Evolutionary conservation across 305 asterid genomes (phyloP), one percentile per base, ranked within the genome.

Genomic region (Fraxinus greggii): DNA sequence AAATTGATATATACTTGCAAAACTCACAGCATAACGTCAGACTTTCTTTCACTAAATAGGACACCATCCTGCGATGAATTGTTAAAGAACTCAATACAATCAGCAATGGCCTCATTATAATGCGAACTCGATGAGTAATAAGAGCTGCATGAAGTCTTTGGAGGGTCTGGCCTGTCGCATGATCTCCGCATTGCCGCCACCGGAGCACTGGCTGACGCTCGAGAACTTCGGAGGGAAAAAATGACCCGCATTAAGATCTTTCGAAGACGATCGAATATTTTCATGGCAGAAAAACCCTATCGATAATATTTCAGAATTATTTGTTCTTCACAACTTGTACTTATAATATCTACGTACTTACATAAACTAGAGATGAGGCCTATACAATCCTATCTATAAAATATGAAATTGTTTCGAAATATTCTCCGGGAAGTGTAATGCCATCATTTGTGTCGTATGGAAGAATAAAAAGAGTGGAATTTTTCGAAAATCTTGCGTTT

Each of bases 1-100:
- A 28, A 10, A 67, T 67, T 67, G 74, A 67, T 28, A 28, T 13
- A 67, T 12, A 67, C 51, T 75, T 80, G 35, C 75, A 48, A 38
- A 36, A 2, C 35, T 84, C 84, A 86, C 38, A 84, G 76, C 65
- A 83, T 85, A 59, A 84, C 93, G 78, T 90, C 92, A 0, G 95
- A 89, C 2, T 84, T 88, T 56, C 86, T 79, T 69, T 65, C 87
- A 65, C 84, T 76, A 54, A 86, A 85, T 1, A 21, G 70, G 5
- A 78, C 80, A 21, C 77, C 77, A 31, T 82, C 74, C 42, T 80
- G 88, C 5, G 92, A 86, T 0, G 94, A 89, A 84, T 88, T 90
- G 63, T 93, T 93, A 78, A 93, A 89, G 83, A 93, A 93, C 92
- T 93, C 98, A 72, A 92, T 93, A 81, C 98, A 92, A 80, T 93